phyloP scores from a whole-genome alignment of 2,329 filamentous ascomycete genomes.

The Chalara sp. region DNA sequence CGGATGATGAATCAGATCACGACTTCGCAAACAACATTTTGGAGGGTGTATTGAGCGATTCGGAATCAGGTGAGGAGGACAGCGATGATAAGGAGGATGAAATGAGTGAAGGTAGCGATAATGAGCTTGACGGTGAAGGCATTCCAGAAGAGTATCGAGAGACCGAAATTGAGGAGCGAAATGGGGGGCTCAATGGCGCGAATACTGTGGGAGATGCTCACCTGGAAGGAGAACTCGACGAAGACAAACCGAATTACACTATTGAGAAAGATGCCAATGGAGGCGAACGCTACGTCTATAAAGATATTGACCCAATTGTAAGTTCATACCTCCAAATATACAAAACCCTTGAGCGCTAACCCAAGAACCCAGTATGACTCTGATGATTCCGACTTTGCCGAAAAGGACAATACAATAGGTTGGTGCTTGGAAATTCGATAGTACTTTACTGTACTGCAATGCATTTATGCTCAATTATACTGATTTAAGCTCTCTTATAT shows the following conservation, averaged over 20 bases:
- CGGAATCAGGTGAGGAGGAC: constrained; percentile 52
- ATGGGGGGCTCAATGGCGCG: constrained; percentile 31
- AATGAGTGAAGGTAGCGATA: constrained; percentile 32
- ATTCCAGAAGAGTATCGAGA: constrained; percentile 28
- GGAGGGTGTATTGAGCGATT: constrained; percentile 49
- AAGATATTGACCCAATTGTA: constrained; percentile 77
- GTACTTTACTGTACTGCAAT: too few species aligned
- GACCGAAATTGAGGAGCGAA: constrained; percentile 28
- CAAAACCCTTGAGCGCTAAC: not conserved
- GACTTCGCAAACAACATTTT: constrained; percentile 50
- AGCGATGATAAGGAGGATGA: constrained; percentile 39
- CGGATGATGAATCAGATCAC: constrained; percentile 49
- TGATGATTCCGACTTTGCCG: constrained; percentile 81
- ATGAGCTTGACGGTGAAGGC: constrained; percentile 35
- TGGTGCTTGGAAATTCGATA: too few species aligned
- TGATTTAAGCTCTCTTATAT: too few species aligned
- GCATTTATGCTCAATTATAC: too few species aligned
- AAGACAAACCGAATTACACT: constrained; percentile 42
- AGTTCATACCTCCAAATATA: not conserved
- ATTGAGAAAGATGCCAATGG: constrained; percentile 81
- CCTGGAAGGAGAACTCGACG: constrained; percentile 26
- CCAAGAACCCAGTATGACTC: constrained; percentile 65
- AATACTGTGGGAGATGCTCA: constrained; percentile 28
- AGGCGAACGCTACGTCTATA: constrained; percentile 82
- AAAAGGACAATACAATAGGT: constrained; percentile 73